Percentiles rank a stretch among this genome's conserved stretches.
phyloP scores from a whole-genome alignment of 2,329 filamentous ascomycete species.

The Penicillium polonicum region DNA sequence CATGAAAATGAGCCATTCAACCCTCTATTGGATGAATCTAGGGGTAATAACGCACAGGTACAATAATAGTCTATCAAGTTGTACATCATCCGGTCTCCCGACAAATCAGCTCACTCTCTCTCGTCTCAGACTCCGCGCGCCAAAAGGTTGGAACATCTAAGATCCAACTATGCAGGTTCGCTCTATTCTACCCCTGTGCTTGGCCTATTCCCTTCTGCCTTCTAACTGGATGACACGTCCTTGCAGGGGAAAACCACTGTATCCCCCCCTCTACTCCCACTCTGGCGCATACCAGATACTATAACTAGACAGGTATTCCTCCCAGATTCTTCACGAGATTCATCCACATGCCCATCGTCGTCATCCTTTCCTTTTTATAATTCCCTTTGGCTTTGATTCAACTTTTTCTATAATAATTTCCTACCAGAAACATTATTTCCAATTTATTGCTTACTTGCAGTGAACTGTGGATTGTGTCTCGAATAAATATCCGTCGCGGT shows the following conservation, averaged over 20 bases:
- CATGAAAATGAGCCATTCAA: neutral
- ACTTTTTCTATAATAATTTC: constrained; percentile 13
- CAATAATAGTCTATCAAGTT: constrained; percentile 9
- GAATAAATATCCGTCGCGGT: constrained; percentile 22
- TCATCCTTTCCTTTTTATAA: constrained; percentile 18
- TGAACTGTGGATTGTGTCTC: constrained; percentile 23
- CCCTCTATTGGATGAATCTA: constrained; percentile 17
- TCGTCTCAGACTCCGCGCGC: constrained; percentile 16
- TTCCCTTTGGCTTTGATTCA: constrained; percentile 11
- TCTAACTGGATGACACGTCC: constrained; percentile 19
- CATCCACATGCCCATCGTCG: constrained; percentile 34
- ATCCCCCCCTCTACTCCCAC: constrained; percentile 11
- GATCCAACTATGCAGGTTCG: constrained; percentile 28
- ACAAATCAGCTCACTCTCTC: constrained; percentile 14
- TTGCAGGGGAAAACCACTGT: constrained; percentile 17
- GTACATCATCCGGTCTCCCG: constrained; percentile 1
- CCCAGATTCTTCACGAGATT: constrained; percentile 35
- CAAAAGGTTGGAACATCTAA: constrained; percentile 23
- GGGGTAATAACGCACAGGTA: constrained; percentile 18
- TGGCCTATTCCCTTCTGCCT: constrained; percentile 1
- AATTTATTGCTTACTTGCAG: constrained; percentile 17
- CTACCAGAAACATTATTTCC: constrained; percentile 4
- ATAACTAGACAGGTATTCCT: constrained; percentile 30
- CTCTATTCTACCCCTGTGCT: constrained; percentile 15
- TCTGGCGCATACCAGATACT: constrained; percentile 27